Evolutionary conservation across 345 rosid genomes (phyloP).

Genomic region (Lepidium sativum): DNA sequence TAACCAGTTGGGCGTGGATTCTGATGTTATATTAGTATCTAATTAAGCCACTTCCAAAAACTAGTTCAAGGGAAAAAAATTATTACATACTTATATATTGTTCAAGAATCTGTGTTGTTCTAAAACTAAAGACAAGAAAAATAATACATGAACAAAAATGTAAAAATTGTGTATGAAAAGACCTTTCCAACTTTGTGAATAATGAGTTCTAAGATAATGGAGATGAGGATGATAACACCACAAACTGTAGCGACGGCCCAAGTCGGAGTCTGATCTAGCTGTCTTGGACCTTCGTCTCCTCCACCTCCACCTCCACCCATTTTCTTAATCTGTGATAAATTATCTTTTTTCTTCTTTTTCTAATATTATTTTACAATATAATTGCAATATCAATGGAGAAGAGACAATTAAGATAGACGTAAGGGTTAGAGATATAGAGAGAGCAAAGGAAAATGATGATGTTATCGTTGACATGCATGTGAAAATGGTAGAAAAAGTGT

Average conservation of each 20-base stretch:
- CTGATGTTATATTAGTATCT: no score
- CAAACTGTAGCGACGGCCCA: conserved; percentile 85
- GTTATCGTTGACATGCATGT: conserved; percentile 1
- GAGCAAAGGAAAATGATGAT: not conserved
- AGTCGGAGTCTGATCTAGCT: conserved; percentile 83
- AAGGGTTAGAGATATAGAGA: not conserved
- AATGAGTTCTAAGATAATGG: conserved; percentile 51
- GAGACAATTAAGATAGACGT: not conserved
- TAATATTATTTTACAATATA: not conserved
- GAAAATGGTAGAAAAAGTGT: conserved; percentile 3
- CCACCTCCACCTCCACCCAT: conserved; percentile 52
- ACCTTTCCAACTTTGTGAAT: conserved; percentile 56
- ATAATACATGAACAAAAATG: no score
- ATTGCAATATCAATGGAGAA: not conserved
- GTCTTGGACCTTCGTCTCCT: conserved; percentile 29
- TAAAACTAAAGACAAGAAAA: not conserved
- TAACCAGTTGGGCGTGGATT: no score
- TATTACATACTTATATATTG: no score
- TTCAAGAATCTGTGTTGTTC: no score
- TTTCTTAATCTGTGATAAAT: not conserved
- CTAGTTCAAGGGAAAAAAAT: no score
- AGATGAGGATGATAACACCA: conserved; percentile 48
- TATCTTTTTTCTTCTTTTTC: not conserved
- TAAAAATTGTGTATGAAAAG: not conserved
- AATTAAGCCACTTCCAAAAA: no score